Percentiles rank a stretch among this genome's conserved stretches.
phyloP scores from a whole-genome alignment of 164 flowering plant genomes.

The Piper betle region DNA sequence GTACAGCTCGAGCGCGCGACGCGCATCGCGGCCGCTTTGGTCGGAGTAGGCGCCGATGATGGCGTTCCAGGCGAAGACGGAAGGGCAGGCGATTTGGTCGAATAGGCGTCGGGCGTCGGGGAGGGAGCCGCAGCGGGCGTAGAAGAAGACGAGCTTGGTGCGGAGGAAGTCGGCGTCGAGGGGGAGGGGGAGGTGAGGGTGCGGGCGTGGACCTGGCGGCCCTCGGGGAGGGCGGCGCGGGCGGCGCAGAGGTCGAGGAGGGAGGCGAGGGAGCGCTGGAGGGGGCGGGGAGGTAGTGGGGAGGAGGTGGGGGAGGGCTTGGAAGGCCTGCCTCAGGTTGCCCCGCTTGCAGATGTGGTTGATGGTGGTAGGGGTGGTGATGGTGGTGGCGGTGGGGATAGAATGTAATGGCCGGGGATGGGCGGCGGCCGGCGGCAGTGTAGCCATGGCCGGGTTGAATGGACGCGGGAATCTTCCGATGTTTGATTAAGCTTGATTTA shows the following conservation, averaged over 20 bases:
- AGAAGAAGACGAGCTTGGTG: slow-evolving; percentile 66
- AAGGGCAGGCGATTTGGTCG: slow-evolving; percentile 48
- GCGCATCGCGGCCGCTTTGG: slow-evolving; percentile 22
- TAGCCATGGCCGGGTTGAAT: too few relatives aligned
- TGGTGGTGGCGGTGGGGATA: too few relatives aligned
- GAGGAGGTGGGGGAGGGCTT: slow-evolving; percentile 14
- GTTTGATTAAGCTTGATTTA: too few relatives aligned
- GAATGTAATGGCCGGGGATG: too few relatives aligned
- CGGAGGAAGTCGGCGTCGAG: slow-evolving; percentile 33
- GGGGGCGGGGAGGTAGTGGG: slow-evolving; percentile 11
- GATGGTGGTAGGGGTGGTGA: slow-evolving; percentile 8
- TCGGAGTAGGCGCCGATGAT: slow-evolving; percentile 58
- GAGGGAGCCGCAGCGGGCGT: slow-evolving; percentile 55
- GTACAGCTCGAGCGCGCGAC: slow-evolving; percentile 37
- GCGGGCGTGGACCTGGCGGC: slow-evolving; percentile 59
- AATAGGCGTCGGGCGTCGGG: slow-evolving; percentile 43
- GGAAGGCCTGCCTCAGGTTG: slow-evolving; percentile 38
- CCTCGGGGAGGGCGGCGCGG: slow-evolving; percentile 31
- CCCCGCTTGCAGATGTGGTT: slow-evolving; percentile 25
- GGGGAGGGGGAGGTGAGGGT: slow-evolving; percentile 21
- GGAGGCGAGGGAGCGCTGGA: slow-evolving; percentile 33
- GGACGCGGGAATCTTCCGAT: too few relatives aligned
- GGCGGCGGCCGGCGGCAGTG: too few relatives aligned
- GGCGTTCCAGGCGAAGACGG: slow-evolving; percentile 73
- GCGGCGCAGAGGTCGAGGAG: slow-evolving; percentile 53